Conservation (phyloP, 2,329 filamentous ascomycete species). For the Metarhizium rileyi region DNA sequence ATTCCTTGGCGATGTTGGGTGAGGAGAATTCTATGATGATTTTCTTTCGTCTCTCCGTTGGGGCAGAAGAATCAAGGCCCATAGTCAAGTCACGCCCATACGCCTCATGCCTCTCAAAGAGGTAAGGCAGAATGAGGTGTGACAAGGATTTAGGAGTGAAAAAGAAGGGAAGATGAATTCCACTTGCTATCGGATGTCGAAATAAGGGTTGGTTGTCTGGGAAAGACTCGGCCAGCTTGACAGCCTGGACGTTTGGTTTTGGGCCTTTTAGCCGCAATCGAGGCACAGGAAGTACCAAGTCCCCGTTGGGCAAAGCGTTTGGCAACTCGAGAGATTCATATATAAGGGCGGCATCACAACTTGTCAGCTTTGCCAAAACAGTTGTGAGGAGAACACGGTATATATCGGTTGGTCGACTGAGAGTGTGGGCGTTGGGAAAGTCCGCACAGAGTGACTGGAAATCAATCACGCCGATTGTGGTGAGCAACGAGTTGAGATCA, state of each 20-base stretch:
- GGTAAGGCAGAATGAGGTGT: constrained; percentile 46
- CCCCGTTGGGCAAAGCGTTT: constrained; percentile 17
- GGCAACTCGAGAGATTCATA: constrained; percentile 22
- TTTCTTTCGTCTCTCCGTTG: neutral
- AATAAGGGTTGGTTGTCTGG: constrained; percentile 27
- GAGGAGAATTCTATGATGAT: constrained; percentile 65
- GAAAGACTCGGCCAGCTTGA: constrained; percentile 36
- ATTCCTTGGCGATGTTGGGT: constrained; percentile 69
- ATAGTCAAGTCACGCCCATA: constrained; percentile 52
- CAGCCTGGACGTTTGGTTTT: constrained; percentile 28
- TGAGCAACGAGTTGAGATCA: neutral
- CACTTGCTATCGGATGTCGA: constrained; percentile 41
- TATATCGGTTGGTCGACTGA: constrained; percentile 20
- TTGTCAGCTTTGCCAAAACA: too few relatives aligned
- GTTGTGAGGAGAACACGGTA: constrained; percentile 12
- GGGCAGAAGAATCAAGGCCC: constrained; percentile 33
- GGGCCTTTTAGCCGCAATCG: constrained; percentile 16
- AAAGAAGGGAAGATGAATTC: constrained; percentile 55
- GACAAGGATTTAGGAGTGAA: constrained; percentile 50
- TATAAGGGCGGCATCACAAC: constrained; percentile 4
- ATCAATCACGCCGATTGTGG: neutral
- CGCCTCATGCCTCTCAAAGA: constrained; percentile 42
- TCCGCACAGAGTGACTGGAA: neutral
- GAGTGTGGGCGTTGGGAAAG: neutral
- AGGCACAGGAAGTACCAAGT: constrained; percentile 21